Base-by-base conservation (phyloP, 192 early-diverging fungal species). In the Paraglomus brasilianum region DNA sequence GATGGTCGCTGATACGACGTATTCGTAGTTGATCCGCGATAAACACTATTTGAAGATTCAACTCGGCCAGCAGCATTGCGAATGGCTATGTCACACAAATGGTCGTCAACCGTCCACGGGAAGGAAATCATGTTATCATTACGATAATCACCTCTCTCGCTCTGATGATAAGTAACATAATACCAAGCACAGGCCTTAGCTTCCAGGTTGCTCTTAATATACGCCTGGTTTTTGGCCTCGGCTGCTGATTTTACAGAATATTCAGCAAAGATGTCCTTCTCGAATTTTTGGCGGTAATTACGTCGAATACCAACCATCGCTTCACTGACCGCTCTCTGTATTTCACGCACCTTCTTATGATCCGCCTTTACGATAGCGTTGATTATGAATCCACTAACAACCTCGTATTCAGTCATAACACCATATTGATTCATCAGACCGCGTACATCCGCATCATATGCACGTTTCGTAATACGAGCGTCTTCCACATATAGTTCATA, bases 101-200 rank as follows among this genome's bases (percentile, higher is more conserved):
- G 41, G 14, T 81, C 74, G 38, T 81, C 50, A 8, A 81, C 52
- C 9, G 76, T 50, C 85, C 85, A 86, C 10, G 81, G 81, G 48
- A 86, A 86, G 40, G 70, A 77, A 72, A 65, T 44, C 51, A 64
- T 73, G 19, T 74, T 45, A 21, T 78, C 73, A 8, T 65, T 59
- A 38, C 67, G 69, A 36, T 80, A 70, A n/a, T 66, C 66, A 15
- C 48, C 52, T 14, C 68, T 39, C 52, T 82, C 80, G n/a, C 30
- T 30, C 1, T 73, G 62, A 58, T 84, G 80, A 71, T 92, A 92
- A 1, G 85, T 86, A 11, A 83, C 90, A 42, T 86, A 82, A 56
- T 92, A 90, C 90, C 90, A 92, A 0, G 90, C 87, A 5, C 74
- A 81, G 0, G 84, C 87, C 57, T 85, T 86, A 11, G 66, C 75